These are phyloP conservation scores for Yamadazyma sp. DNA, from an alignment of 1,139 yeast species.

Conservation along the genomic window DNA sequence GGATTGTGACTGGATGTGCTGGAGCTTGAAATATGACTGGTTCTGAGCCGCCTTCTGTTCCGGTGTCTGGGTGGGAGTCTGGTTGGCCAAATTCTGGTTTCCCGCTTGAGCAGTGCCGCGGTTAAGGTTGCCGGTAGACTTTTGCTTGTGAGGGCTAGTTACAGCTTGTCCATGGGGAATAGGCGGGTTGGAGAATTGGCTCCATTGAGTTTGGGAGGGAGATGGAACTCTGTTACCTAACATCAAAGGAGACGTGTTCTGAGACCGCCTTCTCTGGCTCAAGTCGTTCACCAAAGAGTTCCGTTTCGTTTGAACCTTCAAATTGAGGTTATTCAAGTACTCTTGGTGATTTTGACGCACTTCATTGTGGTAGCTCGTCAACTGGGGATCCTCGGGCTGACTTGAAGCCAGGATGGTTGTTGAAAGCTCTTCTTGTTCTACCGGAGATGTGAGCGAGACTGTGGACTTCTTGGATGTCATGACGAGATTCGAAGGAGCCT, in stretches of 20 bases:
- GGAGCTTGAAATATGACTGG: constrained; percentile 11
- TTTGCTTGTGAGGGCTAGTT: neutral
- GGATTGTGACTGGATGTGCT: constrained; percentile 5
- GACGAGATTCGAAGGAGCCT: neutral
- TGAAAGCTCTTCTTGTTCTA: neutral
- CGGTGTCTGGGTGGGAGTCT: constrained; percentile 5
- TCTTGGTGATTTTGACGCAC: constrained; percentile 13
- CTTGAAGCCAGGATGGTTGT: neutral
- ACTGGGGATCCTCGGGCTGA: neutral
- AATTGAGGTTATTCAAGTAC: constrained; percentile 11
- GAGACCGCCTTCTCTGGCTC: constrained; percentile 15
- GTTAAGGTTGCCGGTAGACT: too few species aligned
- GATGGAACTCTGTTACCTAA: constrained; percentile 10
- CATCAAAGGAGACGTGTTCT: constrained; percentile 14
- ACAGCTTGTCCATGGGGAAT: neutral
- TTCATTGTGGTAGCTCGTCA: constrained; percentile 15
- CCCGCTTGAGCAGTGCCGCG: too few species aligned
- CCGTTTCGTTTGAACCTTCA: constrained; percentile 11
- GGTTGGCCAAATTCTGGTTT: too few species aligned
- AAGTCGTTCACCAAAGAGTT: constrained; percentile 14
- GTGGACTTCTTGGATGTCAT: neutral
- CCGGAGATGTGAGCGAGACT: neutral
- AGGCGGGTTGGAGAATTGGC: neutral
- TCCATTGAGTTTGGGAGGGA: constrained; percentile 5
- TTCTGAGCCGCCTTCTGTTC: constrained; percentile 12